Percentiles rank a stretch among this genome's conserved stretches.
Conservation (phyloP, 169 alveolate species). For the Eimeria acervulina region DNA sequence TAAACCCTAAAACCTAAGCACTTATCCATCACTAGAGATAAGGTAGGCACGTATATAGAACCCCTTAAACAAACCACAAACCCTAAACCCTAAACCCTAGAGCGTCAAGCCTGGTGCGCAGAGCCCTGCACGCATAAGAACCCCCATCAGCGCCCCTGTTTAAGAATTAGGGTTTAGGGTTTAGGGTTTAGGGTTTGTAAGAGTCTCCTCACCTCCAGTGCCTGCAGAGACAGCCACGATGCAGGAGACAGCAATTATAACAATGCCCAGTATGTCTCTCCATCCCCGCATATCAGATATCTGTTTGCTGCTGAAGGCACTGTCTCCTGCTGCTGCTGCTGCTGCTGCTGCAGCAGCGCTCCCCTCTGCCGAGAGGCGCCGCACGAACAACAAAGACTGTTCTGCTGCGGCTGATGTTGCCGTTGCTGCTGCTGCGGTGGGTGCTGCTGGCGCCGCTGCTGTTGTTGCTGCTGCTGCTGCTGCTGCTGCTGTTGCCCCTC, state of each 20-base stretch:
- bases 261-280: neutral
- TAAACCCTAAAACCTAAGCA: neutral
- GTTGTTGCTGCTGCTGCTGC: neutral
- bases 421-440: slow-evolving; percentile 22
- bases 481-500: neutral
- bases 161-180: neutral
- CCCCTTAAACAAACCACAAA: slow-evolving; percentile 49
- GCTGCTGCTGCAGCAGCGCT: neutral
- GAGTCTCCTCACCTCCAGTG: neutral
- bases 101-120: neutral
- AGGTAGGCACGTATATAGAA: slow-evolving; percentile 72
- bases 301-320: neutral
- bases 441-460: slow-evolving; percentile 17
- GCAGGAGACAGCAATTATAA: slow-evolving; percentile 33
- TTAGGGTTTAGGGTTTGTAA: neutral
- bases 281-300: neutral
- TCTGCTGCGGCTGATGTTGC: neutral
- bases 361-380: neutral
- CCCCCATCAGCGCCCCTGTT: neutral
- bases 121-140: neutral
- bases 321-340: slow-evolving; percentile 16
- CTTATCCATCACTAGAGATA: slow-evolving; percentile 52
- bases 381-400: neutral
- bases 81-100: neutral
- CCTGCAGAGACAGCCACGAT: slow-evolving; percentile 40